These are phyloP conservation scores for Sporothrix pseudoabietina DNA, from an alignment of 2,329 filamentous ascomycete species.

Conservation along the genomic window DNA sequence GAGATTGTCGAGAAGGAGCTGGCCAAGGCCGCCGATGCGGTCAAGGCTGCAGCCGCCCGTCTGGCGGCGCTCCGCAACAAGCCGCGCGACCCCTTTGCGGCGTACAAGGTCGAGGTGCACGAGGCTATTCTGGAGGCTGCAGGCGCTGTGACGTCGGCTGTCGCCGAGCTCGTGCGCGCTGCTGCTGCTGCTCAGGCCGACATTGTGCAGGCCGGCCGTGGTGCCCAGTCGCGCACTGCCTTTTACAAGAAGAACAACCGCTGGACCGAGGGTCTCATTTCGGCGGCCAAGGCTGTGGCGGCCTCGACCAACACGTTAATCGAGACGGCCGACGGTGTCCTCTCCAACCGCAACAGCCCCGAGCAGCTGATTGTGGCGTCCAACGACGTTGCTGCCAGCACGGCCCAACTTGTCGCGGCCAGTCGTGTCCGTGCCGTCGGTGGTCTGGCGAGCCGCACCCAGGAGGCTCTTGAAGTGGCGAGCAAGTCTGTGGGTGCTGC, in stretches of 20 bases:
- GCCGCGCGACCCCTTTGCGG: conserved; percentile 91
- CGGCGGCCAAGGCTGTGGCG: conserved; percentile 93
- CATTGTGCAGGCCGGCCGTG: conserved; percentile 90
- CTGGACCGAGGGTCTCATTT: conserved; percentile 97
- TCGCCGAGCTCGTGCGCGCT: conserved; percentile 91
- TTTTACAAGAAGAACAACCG: conserved; percentile 99
- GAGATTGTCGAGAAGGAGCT: conserved; percentile 92
- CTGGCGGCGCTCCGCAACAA: conserved; percentile 93
- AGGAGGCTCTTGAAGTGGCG: conserved; percentile 86
- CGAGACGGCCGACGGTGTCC: conserved; percentile 94
- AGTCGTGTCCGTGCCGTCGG: conserved; percentile 82
- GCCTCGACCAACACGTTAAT: conserved; percentile 93
- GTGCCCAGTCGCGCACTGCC: conserved; percentile 81
- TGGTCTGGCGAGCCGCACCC: conserved; percentile 95
- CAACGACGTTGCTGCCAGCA: conserved; percentile 94
- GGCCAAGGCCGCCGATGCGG: conserved; percentile 90
- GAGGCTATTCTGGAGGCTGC: conserved; percentile 93
- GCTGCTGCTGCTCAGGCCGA: conserved; percentile 92
- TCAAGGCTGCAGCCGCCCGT: conserved; percentile 86
- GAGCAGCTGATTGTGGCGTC: conserved; percentile 98
- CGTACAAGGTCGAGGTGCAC: conserved; percentile 94
- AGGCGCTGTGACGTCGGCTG: conserved; percentile 89
- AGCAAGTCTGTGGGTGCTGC: conserved; percentile 91
- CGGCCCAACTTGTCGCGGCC: conserved; percentile 93
- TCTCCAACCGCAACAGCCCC: conserved; percentile 86